A percentile compares a stretch with the other conserved stretches of the same genome.
phyloP scores from a whole-genome alignment of 192 early-diverging fungal genomes.

The Martensiomyces pterosporus region DNA sequence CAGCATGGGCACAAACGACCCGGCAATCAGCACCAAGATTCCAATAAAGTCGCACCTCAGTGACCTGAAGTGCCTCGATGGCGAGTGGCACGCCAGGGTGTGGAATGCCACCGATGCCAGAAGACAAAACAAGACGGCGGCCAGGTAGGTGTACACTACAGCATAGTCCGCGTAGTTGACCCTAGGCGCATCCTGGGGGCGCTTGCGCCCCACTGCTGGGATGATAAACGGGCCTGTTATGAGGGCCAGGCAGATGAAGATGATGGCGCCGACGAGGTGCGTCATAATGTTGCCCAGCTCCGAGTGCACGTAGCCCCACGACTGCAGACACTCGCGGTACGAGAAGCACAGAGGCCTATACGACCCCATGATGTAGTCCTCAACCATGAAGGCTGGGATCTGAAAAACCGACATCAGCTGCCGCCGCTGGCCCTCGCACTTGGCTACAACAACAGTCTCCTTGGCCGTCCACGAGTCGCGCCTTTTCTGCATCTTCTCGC shows the following conservation, averaged over 20 bases:
- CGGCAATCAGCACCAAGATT: constrained; percentile 76
- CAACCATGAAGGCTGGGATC: constrained; percentile 67
- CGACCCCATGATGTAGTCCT: constrained; percentile 73
- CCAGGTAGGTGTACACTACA: constrained; percentile 72
- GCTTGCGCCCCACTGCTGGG: constrained; percentile 8
- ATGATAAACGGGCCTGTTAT: constrained; percentile 44
- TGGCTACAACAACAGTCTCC: constrained; percentile 1
- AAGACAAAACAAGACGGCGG: constrained; percentile 74
- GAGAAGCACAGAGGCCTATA: constrained; percentile 75
- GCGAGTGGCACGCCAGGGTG: constrained; percentile 78
- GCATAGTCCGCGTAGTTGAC: constrained; percentile 56
- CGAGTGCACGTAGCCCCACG: constrained; percentile 83
- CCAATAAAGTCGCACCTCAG: constrained; percentile 87
- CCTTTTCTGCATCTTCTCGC: too few species aligned
- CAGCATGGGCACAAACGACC: constrained; percentile 48
- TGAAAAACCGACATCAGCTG: constrained; percentile 50
- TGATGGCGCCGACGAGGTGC: constrained; percentile 66
- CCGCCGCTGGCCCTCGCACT: too few species aligned
- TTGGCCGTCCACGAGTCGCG: too few species aligned
- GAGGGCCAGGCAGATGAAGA: constrained; percentile 54
- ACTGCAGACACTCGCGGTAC: constrained; percentile 64
- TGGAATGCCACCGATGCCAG: constrained; percentile 77
- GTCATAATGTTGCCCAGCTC: constrained; percentile 91
- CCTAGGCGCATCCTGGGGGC: constrained; percentile 7
- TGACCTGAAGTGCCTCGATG: constrained; percentile 30